These are phyloP conservation scores for Lithospermum erythrorhizon DNA, from an alignment of 257 asterid species.

Conservation along the genomic window DNA sequence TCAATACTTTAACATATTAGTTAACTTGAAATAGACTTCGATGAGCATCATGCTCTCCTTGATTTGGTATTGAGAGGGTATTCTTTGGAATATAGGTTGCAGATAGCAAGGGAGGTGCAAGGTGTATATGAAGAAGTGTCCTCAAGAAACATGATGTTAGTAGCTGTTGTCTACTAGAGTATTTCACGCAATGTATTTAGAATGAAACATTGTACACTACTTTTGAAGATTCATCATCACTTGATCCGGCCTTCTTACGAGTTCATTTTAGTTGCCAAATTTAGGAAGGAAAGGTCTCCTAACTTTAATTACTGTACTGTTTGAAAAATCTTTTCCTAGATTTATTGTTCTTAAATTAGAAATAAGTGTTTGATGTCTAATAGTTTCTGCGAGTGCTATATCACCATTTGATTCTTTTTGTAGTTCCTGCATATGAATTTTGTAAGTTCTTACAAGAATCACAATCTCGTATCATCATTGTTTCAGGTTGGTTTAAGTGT, in stretches of 20 bases:
- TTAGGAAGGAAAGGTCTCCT: constrained; percentile 40
- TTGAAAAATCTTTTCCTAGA: background rate
- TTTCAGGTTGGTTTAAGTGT: constrained; percentile 34
- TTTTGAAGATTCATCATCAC: constrained; percentile 6
- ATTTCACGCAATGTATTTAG: background rate
- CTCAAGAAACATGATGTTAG: background rate
- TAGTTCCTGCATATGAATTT: background rate
- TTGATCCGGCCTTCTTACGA: constrained; percentile 12
- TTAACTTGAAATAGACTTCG: too few relatives aligned
- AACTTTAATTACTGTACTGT: constrained; percentile 8
- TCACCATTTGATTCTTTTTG: background rate
- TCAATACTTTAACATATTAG: too few relatives aligned
- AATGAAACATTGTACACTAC: constrained; percentile 4
- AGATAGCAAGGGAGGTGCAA: background rate
- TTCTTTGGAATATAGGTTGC: background rate
- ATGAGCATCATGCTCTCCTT: too few relatives aligned
- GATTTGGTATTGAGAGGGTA: too few relatives aligned
- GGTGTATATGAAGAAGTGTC: background rate
- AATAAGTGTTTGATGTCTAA: background rate
- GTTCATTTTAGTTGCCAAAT: constrained; percentile 19
- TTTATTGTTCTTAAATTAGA: background rate
- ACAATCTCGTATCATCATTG: constrained; percentile 6
- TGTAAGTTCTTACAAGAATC: constrained; percentile 4
- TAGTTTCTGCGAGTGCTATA: constrained; percentile 1
- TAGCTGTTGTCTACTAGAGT: background rate